Base-by-base conservation (phyloP, 2,329 filamentous ascomycete genomes). In the Fusarium verrucosum region DNA sequence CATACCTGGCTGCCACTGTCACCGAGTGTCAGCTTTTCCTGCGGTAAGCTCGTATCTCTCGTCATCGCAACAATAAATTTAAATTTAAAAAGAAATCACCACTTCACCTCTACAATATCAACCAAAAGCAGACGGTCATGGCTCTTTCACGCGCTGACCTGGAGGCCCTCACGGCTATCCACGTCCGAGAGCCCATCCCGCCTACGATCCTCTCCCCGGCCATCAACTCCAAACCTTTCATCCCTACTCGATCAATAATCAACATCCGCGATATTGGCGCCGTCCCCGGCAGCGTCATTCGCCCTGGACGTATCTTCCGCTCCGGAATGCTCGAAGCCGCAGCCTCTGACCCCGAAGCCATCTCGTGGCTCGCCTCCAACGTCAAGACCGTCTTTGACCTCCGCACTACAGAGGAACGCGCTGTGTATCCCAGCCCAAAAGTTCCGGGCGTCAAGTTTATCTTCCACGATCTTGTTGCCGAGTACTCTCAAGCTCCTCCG, bases 251-350 rank as follows among this genome's bases (percentile, higher is more conserved):
- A 23, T 79, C 81, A 32, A 80, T 83, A 25, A 80, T 85, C 76
- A 85, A 85, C 74, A 74, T 81, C 46, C 82, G 83, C 45, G 83
- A 86, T 68, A 68, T 84, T 13, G 83, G 82, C 49, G 74, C 78
- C 25, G 71, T 84, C 2, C 78, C 78, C 5, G 75, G 75, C 33
- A 79, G 78, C 56, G 65, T 72, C 7, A 66, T 86, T 54, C 77
- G 78, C 2, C 65, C 77, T 1, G 77, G 78, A 23, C 78, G 77
- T 50, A 75, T 77, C 62, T 85, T 79, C 73, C 82, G 83, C 60
- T 81, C 79, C 57, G 83, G 82, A 36, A 77, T 78, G 16, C 76
- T 85, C 13, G 70, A 72, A 43, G 64, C 74, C 3, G 75, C 68
- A 7, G 55, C 56, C 26, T 19, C 55, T 17, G 74, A 76, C 53